Conservation (phyloP, 768 basidiomycete genomes). For the Cytidiella melzeri region DNA sequence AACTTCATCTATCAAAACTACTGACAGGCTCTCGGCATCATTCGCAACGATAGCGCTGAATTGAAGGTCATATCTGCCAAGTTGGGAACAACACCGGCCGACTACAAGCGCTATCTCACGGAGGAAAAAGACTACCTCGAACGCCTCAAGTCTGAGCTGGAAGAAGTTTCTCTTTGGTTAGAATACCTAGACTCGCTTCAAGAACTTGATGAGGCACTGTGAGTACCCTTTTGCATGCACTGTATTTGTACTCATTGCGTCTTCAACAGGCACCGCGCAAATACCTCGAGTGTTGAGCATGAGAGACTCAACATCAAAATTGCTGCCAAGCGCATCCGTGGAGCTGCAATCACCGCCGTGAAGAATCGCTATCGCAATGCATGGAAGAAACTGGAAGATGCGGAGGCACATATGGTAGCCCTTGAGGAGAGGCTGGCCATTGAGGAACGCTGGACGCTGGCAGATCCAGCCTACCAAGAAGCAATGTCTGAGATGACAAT, state of each 20-base stretch:
- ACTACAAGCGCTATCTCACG: constrained; percentile 9
- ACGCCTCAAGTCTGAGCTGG: constrained; percentile 11
- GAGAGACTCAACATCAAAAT: not conserved
- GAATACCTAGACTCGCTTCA: constrained; percentile 13
- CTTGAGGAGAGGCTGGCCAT: constrained; percentile 15
- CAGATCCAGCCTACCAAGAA: constrained; percentile 8
- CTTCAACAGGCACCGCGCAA: too few relatives aligned
- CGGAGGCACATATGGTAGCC: not conserved
- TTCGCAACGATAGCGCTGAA: too few relatives aligned
- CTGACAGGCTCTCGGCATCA: too few relatives aligned
- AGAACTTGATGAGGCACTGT: constrained; percentile 1
- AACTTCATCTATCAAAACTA: constrained; percentile 13
- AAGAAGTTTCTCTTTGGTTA: constrained; percentile 1
- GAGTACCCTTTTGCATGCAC: not conserved
- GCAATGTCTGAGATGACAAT: too few relatives aligned
- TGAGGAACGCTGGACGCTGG: constrained; percentile 12
- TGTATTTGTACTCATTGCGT: too few relatives aligned
- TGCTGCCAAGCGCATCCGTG: not conserved
- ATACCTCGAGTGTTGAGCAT: not conserved
- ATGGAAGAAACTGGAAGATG: not conserved
- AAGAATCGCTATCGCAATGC: not conserved
- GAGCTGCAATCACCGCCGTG: not conserved
- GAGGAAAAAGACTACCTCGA: constrained; percentile 12
- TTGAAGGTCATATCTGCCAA: not conserved
- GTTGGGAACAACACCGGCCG: too few relatives aligned